These are phyloP conservation scores for Globisporangium splendens DNA, from an alignment of 352 stramenopile genomes.

Conservation along the genomic window DNA sequence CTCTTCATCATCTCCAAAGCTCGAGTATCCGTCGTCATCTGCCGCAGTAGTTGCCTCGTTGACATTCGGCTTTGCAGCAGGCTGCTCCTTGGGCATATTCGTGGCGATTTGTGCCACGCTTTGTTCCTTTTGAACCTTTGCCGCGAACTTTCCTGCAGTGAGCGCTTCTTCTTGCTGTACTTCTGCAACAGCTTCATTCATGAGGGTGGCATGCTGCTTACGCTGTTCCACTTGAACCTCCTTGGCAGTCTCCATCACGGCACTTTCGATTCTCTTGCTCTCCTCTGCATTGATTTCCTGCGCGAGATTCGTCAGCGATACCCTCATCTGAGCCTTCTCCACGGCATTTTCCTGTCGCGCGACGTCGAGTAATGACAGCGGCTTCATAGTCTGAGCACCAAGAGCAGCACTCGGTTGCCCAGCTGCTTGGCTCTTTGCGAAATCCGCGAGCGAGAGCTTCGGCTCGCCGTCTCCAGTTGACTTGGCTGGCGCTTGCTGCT, in stretches of 20 bases:
- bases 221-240: constrained; percentile 37
- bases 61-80: not conserved
- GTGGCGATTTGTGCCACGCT: not conserved
- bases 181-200: constrained; percentile 24
- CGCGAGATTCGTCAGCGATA: constrained; percentile 35
- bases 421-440: constrained; percentile 28
- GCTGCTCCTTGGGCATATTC: constrained; percentile 1
- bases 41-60: constrained; percentile 6
- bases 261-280: constrained; percentile 21
- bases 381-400: constrained; percentile 10
- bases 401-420: not conserved
- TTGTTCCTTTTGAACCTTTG: constrained; percentile 14
- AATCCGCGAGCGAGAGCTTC: constrained; percentile 29
- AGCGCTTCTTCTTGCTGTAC: constrained; percentile 26
- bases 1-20: constrained; percentile 48
- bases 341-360: constrained; percentile 23
- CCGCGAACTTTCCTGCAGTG: constrained; percentile 18
- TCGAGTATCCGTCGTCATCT: constrained; percentile 53
- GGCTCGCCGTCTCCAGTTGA: not conserved
- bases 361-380: constrained; percentile 43
- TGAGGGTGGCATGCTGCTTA: constrained; percentile 11
- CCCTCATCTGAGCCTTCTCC: not conserved
- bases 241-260: constrained; percentile 30
- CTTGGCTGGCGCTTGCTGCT: not conserved
- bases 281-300: constrained; percentile 50